phyloP scores from a whole-genome alignment of 768 basidiomycete genomes.

The Boletus fagicola region DNA sequence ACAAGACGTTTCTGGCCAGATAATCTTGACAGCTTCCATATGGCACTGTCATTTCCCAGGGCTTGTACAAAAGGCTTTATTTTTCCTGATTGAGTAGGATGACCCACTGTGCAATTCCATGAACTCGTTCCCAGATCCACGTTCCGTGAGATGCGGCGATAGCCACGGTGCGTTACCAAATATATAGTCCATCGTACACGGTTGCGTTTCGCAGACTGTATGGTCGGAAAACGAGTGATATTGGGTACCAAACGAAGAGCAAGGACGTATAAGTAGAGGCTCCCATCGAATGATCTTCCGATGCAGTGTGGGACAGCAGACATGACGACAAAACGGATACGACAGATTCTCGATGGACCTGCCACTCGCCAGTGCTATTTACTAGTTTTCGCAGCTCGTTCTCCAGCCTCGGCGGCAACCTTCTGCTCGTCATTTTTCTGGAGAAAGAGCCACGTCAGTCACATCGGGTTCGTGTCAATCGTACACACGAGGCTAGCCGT shows the following conservation, averaged over 20 bases:
- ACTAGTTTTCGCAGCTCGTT: constrained; percentile 7
- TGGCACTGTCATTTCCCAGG: constrained; percentile 7
- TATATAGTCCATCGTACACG: constrained; percentile 3
- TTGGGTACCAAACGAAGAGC: constrained; percentile 14
- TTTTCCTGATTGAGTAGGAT: constrained; percentile 16
- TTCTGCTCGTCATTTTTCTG: constrained; percentile 59
- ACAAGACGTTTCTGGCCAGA: constrained; percentile 12
- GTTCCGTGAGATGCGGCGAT: constrained; percentile 26
- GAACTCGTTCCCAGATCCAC: constrained; percentile 17
- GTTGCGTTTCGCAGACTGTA: background rate
- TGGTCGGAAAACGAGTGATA: constrained; percentile 11
- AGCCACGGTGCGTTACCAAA: constrained; percentile 17
- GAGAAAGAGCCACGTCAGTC: constrained; percentile 9
- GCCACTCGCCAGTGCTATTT: constrained; percentile 38
- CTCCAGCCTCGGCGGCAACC: constrained; percentile 31
- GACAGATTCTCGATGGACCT: background rate
- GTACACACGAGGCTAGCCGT: constrained; percentile 20
- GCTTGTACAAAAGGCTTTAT: background rate
- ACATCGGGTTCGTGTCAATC: background rate
- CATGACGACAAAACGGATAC: too few relatives aligned
- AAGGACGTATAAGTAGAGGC: constrained; percentile 13
- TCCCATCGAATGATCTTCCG: constrained; percentile 11
- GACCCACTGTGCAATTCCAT: background rate
- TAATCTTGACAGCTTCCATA: constrained; percentile 14
- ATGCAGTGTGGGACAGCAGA: background rate